A percentile compares a stretch with the other conserved stretches of the same genome.
phyloP scores from a whole-genome alignment of 345 rosid species.

The Murraya koenigii region DNA sequence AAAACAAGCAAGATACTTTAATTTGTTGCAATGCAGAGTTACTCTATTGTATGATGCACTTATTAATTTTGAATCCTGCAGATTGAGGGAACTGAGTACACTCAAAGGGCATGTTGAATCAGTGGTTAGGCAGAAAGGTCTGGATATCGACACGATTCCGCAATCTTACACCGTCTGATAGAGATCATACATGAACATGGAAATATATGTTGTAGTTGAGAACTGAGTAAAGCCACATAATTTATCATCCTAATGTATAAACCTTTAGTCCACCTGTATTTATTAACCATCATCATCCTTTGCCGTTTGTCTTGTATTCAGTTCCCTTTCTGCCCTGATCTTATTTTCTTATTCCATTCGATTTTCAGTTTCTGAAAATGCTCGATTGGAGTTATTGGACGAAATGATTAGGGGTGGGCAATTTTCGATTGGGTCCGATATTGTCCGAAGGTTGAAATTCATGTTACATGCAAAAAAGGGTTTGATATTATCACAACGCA shows the following conservation, averaged over 20 bases:
- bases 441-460: no score
- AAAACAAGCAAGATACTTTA: background rate
- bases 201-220: background rate
- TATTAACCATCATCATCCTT: slow-evolving; percentile 7
- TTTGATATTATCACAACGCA: no score
- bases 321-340: no score
- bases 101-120: slow-evolving; percentile 61
- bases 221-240: background rate
- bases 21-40: no score
- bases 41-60: background rate
- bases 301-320: background rate
- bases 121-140: slow-evolving; percentile 49
- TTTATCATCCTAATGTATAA: slow-evolving; percentile 1
- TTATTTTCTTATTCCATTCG: no score
- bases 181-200: slow-evolving; percentile 7
- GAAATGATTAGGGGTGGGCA: no score
- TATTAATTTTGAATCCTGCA: slow-evolving; percentile 20
- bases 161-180: slow-evolving; percentile 49
- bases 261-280: background rate
- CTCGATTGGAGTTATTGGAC: no score
- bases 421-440: no score
- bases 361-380: no score
- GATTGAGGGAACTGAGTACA: slow-evolving; percentile 47
- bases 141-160: slow-evolving; percentile 57
- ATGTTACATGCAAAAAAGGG: no score